Percentiles rank a stretch among this genome's conserved stretches.
Evolutionary conservation across 2,329 filamentous ascomycete species (phyloP).

Genomic region (Sclerotinia spermophila): DNA sequence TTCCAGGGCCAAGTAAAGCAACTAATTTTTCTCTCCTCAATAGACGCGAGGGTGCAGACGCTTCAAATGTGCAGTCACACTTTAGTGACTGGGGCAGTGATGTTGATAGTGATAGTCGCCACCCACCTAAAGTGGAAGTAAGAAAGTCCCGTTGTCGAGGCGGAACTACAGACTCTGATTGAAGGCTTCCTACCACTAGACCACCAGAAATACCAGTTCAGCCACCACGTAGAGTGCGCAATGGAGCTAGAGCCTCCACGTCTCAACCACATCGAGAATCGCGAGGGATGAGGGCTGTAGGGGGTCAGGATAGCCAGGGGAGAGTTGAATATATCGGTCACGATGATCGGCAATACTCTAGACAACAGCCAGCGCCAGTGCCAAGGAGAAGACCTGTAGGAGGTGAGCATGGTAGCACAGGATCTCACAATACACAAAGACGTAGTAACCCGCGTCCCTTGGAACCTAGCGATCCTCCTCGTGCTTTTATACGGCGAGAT

Average conservation of each 20-base stretch:
- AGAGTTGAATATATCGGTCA: too few species aligned
- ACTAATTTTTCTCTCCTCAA: background rate
- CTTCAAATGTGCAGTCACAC: background rate
- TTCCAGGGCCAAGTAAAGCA: background rate
- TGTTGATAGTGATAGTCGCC: background rate
- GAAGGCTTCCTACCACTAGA: too few species aligned
- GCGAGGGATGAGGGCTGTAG: background rate
- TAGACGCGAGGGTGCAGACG: background rate
- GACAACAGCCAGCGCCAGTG: background rate
- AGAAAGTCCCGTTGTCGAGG: too few species aligned
- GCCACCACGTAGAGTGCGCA: background rate
- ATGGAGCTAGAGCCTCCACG: too few species aligned
- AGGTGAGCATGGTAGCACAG: too few species aligned
- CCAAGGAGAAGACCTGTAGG: too few species aligned
- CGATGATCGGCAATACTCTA: background rate
- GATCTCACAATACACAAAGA: background rate
- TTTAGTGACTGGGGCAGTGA: background rate
- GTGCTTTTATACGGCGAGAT: too few species aligned
- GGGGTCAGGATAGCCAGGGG: fast-evolving
- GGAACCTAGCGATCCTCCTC: background rate
- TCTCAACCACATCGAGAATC: too few species aligned
- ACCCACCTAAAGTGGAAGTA: background rate
- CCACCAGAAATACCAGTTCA: background rate
- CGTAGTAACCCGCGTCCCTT: background rate
- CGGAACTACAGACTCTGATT: too few species aligned